Conservation (phyloP, 129 eudicot species). For the Mikania micrantha region DNA sequence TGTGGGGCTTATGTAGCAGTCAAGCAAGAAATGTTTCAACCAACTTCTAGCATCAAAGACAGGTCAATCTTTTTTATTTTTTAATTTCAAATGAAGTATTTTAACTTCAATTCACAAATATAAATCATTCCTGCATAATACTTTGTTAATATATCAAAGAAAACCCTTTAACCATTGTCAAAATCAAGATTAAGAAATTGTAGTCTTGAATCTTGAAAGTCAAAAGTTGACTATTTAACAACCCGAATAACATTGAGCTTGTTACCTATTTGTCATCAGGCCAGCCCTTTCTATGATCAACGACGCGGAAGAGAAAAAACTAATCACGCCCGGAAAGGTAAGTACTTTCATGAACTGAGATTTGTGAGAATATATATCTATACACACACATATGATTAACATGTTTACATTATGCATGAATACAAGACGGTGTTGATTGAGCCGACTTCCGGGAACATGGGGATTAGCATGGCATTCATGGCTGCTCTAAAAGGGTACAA, state of each 20-base stretch:
- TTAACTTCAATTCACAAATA: not conserved
- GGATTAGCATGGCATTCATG: constrained; percentile 97
- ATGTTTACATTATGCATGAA: not conserved
- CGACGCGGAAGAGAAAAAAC: constrained; percentile 77
- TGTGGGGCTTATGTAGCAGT: constrained; percentile 96
- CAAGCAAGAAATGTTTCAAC: constrained; percentile 96
- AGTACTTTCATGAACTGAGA: not conserved
- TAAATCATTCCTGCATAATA: not conserved
- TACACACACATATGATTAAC: not conserved
- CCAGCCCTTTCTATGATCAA: constrained; percentile 81
- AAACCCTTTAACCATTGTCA: not conserved
- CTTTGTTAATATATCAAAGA: not conserved
- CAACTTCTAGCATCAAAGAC: constrained; percentile 97
- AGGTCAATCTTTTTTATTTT: constrained; percentile 31
- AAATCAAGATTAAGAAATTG: not conserved
- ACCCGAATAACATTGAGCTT: not conserved
- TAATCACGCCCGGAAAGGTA: constrained; percentile 84
- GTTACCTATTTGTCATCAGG: constrained; percentile 26
- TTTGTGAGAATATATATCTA: not conserved
- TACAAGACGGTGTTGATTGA: constrained; percentile 81
- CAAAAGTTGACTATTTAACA: not conserved
- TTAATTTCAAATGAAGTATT: not conserved
- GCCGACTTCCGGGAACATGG: constrained; percentile 99
- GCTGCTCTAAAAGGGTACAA: constrained; percentile 99
- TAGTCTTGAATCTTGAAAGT: not conserved